A percentile compares a stretch with the other conserved stretches of the same genome.
Evolutionary conservation across 768 basidiomycete species (phyloP).

Genomic region (Trametes sanguinea): DNA sequence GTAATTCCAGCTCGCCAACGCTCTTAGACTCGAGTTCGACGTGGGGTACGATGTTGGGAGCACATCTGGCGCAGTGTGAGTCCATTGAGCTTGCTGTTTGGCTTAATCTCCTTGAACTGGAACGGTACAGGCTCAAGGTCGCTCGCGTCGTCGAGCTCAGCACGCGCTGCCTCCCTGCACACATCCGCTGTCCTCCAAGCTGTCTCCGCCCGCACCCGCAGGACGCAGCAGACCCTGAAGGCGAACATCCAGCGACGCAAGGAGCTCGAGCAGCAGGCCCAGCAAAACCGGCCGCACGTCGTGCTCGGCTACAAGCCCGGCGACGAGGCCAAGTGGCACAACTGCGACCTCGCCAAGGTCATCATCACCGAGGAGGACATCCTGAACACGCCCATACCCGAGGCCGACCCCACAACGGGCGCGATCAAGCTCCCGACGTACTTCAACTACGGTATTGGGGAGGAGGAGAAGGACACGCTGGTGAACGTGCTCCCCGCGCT

Average conservation of each 20-base stretch:
- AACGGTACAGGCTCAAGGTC: constrained; percentile 35
- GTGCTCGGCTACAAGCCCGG: constrained; percentile 72
- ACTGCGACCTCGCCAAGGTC: constrained; percentile 63
- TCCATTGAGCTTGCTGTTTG: neutral
- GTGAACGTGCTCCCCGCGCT: constrained; percentile 68
- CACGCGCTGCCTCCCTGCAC: constrained; percentile 43
- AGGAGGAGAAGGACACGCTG: constrained; percentile 57
- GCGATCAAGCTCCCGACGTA: constrained; percentile 51
- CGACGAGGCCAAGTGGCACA: constrained; percentile 67
- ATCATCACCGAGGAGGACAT: constrained; percentile 54
- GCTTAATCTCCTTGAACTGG: constrained; percentile 14
- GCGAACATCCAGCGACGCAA: constrained; percentile 49
- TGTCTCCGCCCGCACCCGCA: constrained; percentile 34
- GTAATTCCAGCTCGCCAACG: constrained; percentile 7
- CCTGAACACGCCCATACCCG: constrained; percentile 20
- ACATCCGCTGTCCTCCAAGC: constrained; percentile 45
- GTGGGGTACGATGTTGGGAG: constrained; percentile 26
- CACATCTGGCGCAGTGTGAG: constrained; percentile 32
- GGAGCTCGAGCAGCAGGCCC: constrained; percentile 40
- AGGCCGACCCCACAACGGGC: constrained; percentile 30
- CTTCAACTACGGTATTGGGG: constrained; percentile 67
- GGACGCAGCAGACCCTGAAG: constrained; percentile 42
- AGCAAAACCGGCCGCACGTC: constrained; percentile 56
- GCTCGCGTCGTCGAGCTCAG: constrained; percentile 43
- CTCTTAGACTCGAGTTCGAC: constrained; percentile 15